Evolutionary conservation across 345 rosid species (phyloP).

Genomic region (Raphanus raphanistrum): DNA sequence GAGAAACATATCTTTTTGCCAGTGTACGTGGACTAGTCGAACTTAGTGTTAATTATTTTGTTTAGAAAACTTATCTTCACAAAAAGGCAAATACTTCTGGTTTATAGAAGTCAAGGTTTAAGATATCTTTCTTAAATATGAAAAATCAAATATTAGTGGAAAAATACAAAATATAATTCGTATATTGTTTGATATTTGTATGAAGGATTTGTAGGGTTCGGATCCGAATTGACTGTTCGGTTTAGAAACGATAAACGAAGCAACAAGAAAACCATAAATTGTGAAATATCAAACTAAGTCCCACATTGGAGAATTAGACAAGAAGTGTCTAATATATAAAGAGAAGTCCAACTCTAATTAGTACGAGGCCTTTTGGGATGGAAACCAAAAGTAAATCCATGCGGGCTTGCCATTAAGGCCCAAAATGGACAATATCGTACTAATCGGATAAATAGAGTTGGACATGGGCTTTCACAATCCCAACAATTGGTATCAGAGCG

Average conservation of each 20-base stretch:
- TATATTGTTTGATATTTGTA: not conserved
- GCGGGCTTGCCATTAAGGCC: too few relatives aligned
- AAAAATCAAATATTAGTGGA: not conserved
- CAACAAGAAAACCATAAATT: slow-evolving; percentile 6
- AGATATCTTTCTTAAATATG: not conserved
- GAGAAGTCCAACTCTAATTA: too few relatives aligned
- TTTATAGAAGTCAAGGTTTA: not conserved
- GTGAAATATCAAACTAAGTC: too few relatives aligned
- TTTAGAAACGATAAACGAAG: slow-evolving; percentile 8
- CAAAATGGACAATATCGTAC: too few relatives aligned
- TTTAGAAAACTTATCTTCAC: not conserved
- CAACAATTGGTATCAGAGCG: too few relatives aligned
- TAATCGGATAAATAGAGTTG: too few relatives aligned
- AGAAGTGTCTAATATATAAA: too few relatives aligned
- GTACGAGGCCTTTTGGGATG: too few relatives aligned
- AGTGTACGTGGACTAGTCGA: not conserved
- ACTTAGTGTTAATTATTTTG: not conserved
- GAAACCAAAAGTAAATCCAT: too few relatives aligned
- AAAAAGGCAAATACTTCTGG: not conserved
- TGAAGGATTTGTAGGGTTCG: not conserved
- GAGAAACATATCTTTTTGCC: not conserved
- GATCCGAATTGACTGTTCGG: not conserved
- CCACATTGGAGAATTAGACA: too few relatives aligned
- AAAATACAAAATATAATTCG: not conserved
- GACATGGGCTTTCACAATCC: too few relatives aligned